phyloP scores from a whole-genome alignment of 108 stramenopile genomes.

The Conticribra guillardii region DNA sequence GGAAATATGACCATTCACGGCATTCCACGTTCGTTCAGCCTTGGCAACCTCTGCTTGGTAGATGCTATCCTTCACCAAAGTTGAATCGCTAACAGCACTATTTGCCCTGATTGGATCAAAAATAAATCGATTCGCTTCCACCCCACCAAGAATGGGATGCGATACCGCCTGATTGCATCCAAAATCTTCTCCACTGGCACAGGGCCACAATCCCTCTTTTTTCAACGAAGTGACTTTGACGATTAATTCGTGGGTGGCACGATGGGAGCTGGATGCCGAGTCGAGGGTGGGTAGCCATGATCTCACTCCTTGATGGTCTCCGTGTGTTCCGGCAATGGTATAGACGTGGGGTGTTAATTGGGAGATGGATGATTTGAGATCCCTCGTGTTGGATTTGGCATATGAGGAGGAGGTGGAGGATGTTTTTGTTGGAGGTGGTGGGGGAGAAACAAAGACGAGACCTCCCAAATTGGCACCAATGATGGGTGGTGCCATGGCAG shows the following conservation, averaged over 20 bases:
- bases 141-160: conserved; percentile 49
- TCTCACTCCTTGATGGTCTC: conserved; percentile 86
- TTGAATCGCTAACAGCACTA: neutral
- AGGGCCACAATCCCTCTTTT: conserved; percentile 62
- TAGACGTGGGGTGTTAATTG: conserved; percentile 72
- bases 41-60: conserved; percentile 24
- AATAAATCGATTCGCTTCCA: conserved; percentile 12
- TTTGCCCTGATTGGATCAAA: conserved; percentile 15
- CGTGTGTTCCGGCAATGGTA: conserved; percentile 73
- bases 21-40: conserved; percentile 48
- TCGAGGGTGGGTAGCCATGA: conserved; percentile 84
- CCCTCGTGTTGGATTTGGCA: neutral
- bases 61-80: conserved; percentile 8
- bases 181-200: conserved; percentile 81
- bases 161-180: conserved; percentile 58
- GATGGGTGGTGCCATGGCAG: neutral
- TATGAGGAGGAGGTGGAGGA: conserved; percentile 20
- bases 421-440: neutral
- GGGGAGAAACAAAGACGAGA: conserved; percentile 35
- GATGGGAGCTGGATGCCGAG: conserved; percentile 73
- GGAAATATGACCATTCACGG: conserved; percentile 30
- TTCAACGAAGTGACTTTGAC: conserved; percentile 67
- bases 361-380: conserved; percentile 51
- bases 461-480: conserved; percentile 47
- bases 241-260: conserved; percentile 67